These are phyloP conservation scores for Fonsecaea monophora DNA, from an alignment of 2,329 filamentous ascomycete species.

Conservation along the genomic window DNA sequence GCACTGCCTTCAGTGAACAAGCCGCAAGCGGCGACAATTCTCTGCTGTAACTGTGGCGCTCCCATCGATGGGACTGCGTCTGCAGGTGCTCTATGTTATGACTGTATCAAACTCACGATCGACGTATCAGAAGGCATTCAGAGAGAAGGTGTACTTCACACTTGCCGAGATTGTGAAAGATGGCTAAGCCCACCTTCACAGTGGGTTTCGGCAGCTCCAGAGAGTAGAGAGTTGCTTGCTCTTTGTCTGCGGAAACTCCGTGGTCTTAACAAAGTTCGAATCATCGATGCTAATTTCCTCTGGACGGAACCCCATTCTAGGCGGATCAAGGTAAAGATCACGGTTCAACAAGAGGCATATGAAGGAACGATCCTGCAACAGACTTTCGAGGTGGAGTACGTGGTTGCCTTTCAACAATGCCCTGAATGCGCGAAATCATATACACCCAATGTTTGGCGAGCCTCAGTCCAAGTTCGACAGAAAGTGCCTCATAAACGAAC, in stretches of 20 bases:
- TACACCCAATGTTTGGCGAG: constrained; percentile 94
- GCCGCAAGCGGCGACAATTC: constrained; percentile 67
- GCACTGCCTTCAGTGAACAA: constrained; percentile 43
- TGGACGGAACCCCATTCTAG: constrained; percentile 98
- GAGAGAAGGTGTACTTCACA: constrained; percentile 86
- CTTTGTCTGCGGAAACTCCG: constrained; percentile 87
- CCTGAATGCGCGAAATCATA: constrained; percentile 95
- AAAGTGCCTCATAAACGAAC: constrained; percentile 96
- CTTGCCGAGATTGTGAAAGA: constrained; percentile 91
- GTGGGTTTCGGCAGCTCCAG: constrained; percentile 83
- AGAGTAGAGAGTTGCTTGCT: constrained; percentile 90
- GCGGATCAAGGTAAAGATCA: constrained; percentile 92
- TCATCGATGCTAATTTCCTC: constrained; percentile 94
- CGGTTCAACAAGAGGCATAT: constrained; percentile 76
- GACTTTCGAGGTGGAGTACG: constrained; percentile 91
- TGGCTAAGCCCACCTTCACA: constrained; percentile 86
- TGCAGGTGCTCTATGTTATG: constrained; percentile 88
- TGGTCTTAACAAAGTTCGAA: constrained; percentile 85
- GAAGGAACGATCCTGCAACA: constrained; percentile 81
- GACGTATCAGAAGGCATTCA: constrained; percentile 93
- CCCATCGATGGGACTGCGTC: constrained; percentile 90
- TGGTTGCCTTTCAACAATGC: constrained; percentile 91
- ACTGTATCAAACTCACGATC: constrained; percentile 92
- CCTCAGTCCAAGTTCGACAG: constrained; percentile 91
- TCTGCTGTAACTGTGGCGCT: constrained; percentile 97